Conservation (phyloP, 495 filamentous ascomycete species). For the Xylaria grammica region DNA sequence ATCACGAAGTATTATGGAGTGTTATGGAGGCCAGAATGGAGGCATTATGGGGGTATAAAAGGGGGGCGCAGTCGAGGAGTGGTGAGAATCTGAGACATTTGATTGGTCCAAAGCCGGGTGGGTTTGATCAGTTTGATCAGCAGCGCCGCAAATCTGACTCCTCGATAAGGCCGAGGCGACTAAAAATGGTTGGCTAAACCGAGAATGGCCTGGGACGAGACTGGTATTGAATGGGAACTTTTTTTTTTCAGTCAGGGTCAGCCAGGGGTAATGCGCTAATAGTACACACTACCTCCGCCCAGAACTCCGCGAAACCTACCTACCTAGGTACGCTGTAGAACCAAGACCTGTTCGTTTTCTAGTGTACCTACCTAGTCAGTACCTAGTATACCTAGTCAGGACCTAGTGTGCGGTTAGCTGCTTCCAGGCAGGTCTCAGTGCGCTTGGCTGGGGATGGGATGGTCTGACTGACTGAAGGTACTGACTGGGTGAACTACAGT, state of each 20-base stretch:
- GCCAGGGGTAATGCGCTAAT: constrained; percentile 19
- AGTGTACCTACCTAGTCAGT: too few relatives aligned
- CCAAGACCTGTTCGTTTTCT: too few relatives aligned
- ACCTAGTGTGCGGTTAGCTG: too few relatives aligned
- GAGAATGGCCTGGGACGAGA: constrained; percentile 4
- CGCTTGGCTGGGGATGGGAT: too few relatives aligned
- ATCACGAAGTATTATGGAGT: constrained; percentile 20
- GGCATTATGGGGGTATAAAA: constrained; percentile 4
- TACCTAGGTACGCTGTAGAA: too few relatives aligned
- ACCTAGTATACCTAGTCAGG: too few relatives aligned
- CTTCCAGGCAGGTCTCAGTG: too few relatives aligned
- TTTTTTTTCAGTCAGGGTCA: neutral
- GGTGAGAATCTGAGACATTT: neutral
- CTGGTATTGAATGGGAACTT: neutral
- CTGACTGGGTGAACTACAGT: too few relatives aligned
- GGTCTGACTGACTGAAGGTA: too few relatives aligned
- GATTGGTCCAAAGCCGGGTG: constrained; percentile 5
- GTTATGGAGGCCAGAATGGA: neutral
- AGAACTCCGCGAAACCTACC: too few relatives aligned
- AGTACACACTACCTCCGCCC: too few relatives aligned
- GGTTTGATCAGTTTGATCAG: constrained; percentile 26
- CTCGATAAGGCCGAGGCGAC: constrained; percentile 18
- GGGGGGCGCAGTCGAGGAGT: constrained; percentile 16
- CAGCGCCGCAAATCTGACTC: constrained; percentile 13
- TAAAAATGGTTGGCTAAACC: constrained; percentile 4